Conservation (phyloP, 441 rosid genomes). For the Biscutella laevigata region DNA sequence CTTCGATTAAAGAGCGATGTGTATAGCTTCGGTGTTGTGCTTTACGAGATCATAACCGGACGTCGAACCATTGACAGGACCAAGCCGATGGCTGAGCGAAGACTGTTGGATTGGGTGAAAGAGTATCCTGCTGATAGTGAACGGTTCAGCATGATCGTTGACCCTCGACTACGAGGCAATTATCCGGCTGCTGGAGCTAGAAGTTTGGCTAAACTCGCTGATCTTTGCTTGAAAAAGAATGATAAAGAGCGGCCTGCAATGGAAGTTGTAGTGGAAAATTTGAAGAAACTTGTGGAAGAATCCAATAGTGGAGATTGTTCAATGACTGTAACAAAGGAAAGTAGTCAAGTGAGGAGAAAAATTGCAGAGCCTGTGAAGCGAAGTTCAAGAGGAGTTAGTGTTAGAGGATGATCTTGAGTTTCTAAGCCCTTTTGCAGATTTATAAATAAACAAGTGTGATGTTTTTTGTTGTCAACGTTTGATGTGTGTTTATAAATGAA, state of each 20-base stretch:
- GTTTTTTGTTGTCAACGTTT: too few species aligned
- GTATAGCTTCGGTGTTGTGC: constrained; percentile 84
- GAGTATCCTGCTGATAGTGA: constrained; percentile 49
- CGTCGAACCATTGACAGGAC: constrained; percentile 62
- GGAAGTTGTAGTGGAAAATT: constrained; percentile 48
- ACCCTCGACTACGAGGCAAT: constrained; percentile 45
- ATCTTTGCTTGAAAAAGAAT: constrained; percentile 46
- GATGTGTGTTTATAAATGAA: too few species aligned
- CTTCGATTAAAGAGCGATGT: constrained; percentile 68
- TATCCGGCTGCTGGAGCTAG: constrained; percentile 43
- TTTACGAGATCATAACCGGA: constrained; percentile 73
- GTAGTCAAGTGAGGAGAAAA: constrained; percentile 14
- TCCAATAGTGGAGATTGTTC: constrained; percentile 19
- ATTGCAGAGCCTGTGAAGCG: constrained; percentile 1
- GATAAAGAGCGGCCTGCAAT: constrained; percentile 61
- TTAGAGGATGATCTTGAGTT: constrained; percentile 15
- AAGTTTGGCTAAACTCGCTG: constrained; percentile 58
- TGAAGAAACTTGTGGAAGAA: constrained; percentile 41
- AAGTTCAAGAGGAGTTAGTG: constrained; percentile 21
- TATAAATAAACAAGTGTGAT: not conserved
- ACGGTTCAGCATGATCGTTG: constrained; percentile 51
- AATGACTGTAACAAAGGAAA: not conserved
- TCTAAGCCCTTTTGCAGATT: not conserved
- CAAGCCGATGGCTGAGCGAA: constrained; percentile 51
- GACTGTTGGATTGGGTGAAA: constrained; percentile 63